Conservation (phyloP, 331 rosid species). For the Malus hybrid region DNA sequence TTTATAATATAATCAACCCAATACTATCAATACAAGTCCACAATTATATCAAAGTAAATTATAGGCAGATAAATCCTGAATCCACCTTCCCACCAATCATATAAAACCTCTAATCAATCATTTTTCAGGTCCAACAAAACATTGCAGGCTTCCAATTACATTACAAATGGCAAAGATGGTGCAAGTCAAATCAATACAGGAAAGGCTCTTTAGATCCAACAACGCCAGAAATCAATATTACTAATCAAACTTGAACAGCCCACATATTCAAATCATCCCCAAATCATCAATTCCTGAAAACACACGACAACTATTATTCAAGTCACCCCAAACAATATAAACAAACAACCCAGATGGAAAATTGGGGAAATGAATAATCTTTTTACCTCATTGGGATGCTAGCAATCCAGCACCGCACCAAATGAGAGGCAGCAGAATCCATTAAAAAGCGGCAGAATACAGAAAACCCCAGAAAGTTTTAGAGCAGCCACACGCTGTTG, state of each 20-base stretch:
- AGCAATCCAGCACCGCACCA: conserved; percentile 5
- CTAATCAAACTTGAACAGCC: conserved; percentile 7
- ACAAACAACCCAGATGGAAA: not conserved
- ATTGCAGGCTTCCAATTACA: not conserved
- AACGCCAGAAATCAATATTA: not conserved
- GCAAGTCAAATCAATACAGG: conserved; percentile 11
- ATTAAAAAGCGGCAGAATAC: not conserved
- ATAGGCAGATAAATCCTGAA: conserved; percentile 14
- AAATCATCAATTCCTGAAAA: conserved; percentile 14
- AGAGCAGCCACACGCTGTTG: not conserved
- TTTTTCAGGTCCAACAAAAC: not conserved
- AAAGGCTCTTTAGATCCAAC: conserved; percentile 15
- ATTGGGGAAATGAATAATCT: not conserved
- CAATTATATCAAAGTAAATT: not conserved
- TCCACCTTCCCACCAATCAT: conserved; percentile 1
- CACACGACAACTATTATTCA: conserved; percentile 14
- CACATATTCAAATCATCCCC: conserved; percentile 11
- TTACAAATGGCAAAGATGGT: not conserved
- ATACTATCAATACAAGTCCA: conserved; percentile 4
- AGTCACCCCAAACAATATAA: not conserved
- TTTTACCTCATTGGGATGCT: conserved; percentile 23
- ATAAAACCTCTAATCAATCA: not conserved
- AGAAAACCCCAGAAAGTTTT: not conserved
- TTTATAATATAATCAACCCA: not conserved
- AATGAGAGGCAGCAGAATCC: not conserved